Conservation (phyloP, 768 basidiomycete genomes). For the Lentinula lateritia region DNA sequence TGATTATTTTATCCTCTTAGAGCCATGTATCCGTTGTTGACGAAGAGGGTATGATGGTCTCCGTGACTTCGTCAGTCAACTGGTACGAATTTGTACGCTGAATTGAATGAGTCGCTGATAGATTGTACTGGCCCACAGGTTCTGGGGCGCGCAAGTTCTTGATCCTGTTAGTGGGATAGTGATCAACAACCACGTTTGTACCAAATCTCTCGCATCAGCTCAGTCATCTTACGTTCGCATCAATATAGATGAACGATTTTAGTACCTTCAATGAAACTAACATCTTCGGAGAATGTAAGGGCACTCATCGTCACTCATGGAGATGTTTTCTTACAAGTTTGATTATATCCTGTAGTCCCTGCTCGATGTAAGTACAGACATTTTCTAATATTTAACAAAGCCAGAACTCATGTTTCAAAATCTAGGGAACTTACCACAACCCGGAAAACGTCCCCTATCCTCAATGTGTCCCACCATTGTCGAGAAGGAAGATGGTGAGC, state of each 20-base stretch:
- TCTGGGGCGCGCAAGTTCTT: constrained; percentile 56
- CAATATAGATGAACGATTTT: constrained; percentile 80
- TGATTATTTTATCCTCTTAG: constrained; percentile 17
- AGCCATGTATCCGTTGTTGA: constrained; percentile 66
- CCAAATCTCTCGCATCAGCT: not conserved
- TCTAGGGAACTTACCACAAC: constrained; percentile 60
- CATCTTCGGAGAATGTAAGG: constrained; percentile 70
- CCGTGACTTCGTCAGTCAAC: constrained; percentile 66
- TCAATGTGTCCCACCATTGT: constrained; percentile 59
- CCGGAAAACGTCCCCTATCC: constrained; percentile 66
- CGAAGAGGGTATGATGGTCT: constrained; percentile 56
- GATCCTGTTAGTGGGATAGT: constrained; percentile 64
- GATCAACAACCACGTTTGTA: constrained; percentile 58
- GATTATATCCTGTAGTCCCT: not conserved
- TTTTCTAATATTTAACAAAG: not conserved
- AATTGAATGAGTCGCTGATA: too few species aligned
- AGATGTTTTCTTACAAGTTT: not conserved
- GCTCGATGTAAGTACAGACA: not conserved
- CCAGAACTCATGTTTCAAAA: not conserved
- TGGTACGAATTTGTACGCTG: constrained; percentile 29
- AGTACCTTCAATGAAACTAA: constrained; percentile 82
- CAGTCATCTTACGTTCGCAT: not conserved
- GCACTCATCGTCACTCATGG: not conserved
- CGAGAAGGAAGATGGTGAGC: constrained; percentile 43
- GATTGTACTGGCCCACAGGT: not conserved